Evolutionary conservation across 495 filamentous ascomycete species (phyloP).

Genomic region (Thermochaetoides thermophila): DNA sequence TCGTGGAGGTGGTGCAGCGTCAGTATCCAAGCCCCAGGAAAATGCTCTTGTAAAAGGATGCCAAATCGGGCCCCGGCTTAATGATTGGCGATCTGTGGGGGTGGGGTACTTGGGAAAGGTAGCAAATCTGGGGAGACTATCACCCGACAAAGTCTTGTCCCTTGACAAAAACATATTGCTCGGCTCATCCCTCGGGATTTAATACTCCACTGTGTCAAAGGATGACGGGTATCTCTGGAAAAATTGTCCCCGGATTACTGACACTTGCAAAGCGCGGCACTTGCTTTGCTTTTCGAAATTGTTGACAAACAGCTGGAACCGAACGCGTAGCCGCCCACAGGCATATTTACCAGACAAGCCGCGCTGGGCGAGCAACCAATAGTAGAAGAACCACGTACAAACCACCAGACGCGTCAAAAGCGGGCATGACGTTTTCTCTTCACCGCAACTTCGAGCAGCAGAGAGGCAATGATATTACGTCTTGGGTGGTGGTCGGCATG

Average conservation of each 20-base stretch:
- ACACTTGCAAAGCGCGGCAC: no score
- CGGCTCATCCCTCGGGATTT: no score
- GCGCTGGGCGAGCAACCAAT: background rate
- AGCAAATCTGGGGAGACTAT: constrained; percentile 5
- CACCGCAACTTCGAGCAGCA: constrained; percentile 12
- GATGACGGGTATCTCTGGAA: no score
- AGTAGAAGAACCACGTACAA: constrained; percentile 1
- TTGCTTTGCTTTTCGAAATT: no score
- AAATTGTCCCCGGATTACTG: no score
- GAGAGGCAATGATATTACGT: constrained; percentile 1
- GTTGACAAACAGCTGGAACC: no score
- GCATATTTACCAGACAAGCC: no score
- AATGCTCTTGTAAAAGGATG: constrained; percentile 9
- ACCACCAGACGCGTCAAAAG: constrained; percentile 1
- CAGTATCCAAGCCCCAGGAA: constrained; percentile 10
- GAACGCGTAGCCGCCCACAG: no score
- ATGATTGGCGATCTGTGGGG: constrained; percentile 6
- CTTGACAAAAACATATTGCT: no score
- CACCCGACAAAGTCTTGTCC: no score
- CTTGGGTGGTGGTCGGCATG: constrained; percentile 5
- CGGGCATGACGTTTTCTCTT: constrained; percentile 1
- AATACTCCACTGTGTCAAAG: no score
- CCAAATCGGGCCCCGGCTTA: constrained; percentile 5
- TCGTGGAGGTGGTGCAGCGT: no score
- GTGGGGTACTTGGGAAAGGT: background rate